These are phyloP conservation scores for Corynespora cassiicola DNA, from an alignment of 2,329 filamentous ascomycete species.

Conservation along the genomic window DNA sequence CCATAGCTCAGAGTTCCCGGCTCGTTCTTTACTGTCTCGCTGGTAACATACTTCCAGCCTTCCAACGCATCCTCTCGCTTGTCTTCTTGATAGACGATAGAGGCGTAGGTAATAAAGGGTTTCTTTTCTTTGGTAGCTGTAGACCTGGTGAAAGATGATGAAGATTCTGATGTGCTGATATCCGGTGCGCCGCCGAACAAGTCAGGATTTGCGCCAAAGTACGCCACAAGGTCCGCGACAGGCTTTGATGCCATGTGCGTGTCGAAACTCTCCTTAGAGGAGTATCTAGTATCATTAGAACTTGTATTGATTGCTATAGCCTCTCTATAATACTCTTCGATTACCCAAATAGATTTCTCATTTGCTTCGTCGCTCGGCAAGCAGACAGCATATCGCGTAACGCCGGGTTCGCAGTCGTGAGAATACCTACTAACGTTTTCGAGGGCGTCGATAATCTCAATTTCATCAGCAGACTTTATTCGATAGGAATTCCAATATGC, in stretches of 20 bases:
- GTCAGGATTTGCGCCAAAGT: constrained; percentile 11
- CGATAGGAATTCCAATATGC: neutral
- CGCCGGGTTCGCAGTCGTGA: constrained; percentile 18
- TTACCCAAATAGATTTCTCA: constrained; percentile 18
- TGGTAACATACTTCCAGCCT: constrained; percentile 24
- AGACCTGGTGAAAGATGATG: constrained; percentile 17
- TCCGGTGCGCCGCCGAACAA: constrained; percentile 14
- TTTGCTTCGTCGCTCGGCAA: constrained; percentile 16
- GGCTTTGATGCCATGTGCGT: constrained; percentile 20
- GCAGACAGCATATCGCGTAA: constrained; percentile 16
- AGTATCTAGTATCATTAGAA: constrained; percentile 19
- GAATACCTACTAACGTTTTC: constrained; percentile 13
- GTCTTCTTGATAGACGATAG: constrained; percentile 26
- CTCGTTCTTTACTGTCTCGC: constrained; percentile 24
- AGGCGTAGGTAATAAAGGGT: constrained; percentile 24
- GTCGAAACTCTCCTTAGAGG: constrained; percentile 23
- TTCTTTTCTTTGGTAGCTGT: constrained; percentile 12
- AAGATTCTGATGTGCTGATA: constrained; percentile 15
- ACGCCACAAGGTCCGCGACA: constrained; percentile 14
- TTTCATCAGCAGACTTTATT: neutral
- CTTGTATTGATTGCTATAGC: neutral
- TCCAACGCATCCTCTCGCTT: constrained; percentile 20
- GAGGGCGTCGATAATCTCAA: constrained; percentile 18
- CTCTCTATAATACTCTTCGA: constrained; percentile 25
- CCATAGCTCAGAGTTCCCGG: constrained; percentile 23